A percentile compares a stretch with the other conserved stretches of the same genome.
Evolutionary conservation across 192 early-diverging fungal genomes (phyloP).

Genomic region (Linnemannia zychae): DNA sequence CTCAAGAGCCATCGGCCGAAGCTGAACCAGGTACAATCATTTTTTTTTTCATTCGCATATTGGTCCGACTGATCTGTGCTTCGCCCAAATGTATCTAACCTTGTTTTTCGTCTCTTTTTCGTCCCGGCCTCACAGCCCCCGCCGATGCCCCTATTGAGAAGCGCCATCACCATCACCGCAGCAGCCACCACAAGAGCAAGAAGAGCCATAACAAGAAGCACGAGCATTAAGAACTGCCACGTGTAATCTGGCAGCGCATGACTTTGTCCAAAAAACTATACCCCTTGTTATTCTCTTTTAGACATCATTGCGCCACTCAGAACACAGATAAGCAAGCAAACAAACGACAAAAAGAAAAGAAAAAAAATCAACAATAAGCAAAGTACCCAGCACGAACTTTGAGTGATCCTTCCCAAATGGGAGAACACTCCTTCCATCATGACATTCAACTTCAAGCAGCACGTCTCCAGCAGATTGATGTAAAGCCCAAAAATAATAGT

Average conservation of each 20-base stretch:
- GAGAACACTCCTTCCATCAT: no score
- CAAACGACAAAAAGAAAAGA: no score
- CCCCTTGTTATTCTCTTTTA: not conserved
- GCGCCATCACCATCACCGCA: constrained; percentile 29
- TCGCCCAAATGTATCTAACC: not conserved
- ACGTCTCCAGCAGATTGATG: no score
- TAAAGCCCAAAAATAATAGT: no score
- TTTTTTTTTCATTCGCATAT: not conserved
- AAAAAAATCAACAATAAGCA: no score
- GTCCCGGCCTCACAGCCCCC: not conserved
- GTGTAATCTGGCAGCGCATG: not conserved
- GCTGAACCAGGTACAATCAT: not conserved
- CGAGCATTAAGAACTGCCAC: not conserved
- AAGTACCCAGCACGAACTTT: no score
- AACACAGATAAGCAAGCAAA: no score
- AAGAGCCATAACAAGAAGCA: constrained; percentile 2
- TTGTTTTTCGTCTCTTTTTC: not conserved
- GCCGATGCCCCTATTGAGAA: not conserved
- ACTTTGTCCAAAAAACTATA: not conserved
- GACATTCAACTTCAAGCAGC: no score
- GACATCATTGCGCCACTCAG: no score
- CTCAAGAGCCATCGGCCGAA: not conserved
- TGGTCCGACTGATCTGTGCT: not conserved
- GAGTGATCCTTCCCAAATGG: no score
- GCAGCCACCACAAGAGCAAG: constrained; percentile 10